These are phyloP conservation scores for Hypoxylon sp. DNA, from an alignment of 2,329 filamentous ascomycete species.

Conservation along the genomic window DNA sequence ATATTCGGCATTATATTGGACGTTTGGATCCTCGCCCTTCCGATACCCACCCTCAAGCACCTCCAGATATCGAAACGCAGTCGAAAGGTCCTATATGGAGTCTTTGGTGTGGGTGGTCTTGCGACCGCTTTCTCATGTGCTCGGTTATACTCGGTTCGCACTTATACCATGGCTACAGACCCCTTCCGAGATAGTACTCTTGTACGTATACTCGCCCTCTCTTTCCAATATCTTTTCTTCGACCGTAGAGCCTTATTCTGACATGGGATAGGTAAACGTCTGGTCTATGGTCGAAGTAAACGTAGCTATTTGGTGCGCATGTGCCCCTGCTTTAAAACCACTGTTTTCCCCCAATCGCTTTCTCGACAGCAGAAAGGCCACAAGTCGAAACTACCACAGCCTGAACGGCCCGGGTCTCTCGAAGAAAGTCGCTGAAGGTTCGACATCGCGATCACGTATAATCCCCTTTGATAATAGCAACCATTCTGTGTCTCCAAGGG, in stretches of 20 bases:
- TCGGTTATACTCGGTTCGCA: slow-evolving; percentile 59
- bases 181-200: slow-evolving; percentile 56
- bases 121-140: slow-evolving; percentile 58
- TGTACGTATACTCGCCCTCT: slow-evolving; percentile 26
- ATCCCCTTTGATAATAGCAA: slow-evolving; percentile 15
- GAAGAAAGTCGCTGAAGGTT: slow-evolving; percentile 38
- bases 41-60: slow-evolving; percentile 60
- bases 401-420: slow-evolving; percentile 26
- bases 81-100: slow-evolving; percentile 64
- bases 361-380: slow-evolving; percentile 38
- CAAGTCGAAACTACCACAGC: slow-evolving; percentile 43
- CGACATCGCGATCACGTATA: slow-evolving; percentile 43
- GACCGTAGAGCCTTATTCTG: neutral
- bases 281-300: slow-evolving; percentile 67
- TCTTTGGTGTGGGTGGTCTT: slow-evolving; percentile 61
- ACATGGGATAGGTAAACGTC: slow-evolving; percentile 54
- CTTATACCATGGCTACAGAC: slow-evolving; percentile 57
- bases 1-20: slow-evolving; percentile 65
- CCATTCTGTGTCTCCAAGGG: slow-evolving; percentile 17
- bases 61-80: slow-evolving; percentile 65
- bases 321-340: slow-evolving; percentile 66
- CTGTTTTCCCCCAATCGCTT: slow-evolving; percentile 58
- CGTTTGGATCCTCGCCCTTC: slow-evolving; percentile 62
- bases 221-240: no score
- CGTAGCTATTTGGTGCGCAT: slow-evolving; percentile 65